Base-by-base conservation (phyloP, 345 rosid species). In the Raphanus raphanistrum region DNA sequence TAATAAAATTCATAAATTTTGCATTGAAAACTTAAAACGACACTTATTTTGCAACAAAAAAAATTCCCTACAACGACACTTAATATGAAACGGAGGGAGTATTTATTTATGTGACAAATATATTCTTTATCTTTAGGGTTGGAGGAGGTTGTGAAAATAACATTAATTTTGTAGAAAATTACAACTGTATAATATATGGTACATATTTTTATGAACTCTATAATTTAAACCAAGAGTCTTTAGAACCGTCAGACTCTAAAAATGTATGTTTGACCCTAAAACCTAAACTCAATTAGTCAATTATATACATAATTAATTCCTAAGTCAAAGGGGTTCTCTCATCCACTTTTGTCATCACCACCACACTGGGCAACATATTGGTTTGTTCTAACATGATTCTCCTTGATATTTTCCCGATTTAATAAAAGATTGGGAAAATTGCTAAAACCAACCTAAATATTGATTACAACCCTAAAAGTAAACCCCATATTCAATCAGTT, bases 291-390 rank as follows among this genome's bases (percentile, higher is more conserved):
- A 31, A 12, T 21, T 21, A 59, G 54, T 32, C 35, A 31, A 12
- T 21, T 21, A 31, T 63, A 9, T 9, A 2, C 13, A 50, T 73
- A 66, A 66, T 57, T 10, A 58, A 58, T 58, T 78, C 58, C 77
- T 1, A 60, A 16, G 73, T 72, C 45, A 60, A 61, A 72, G 3
- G 27, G 28, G 35, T 60, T 67, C 13, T 45, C 63, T 79, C 82
- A 61, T 67, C 82, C 17, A 61, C 13, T 54, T 66, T 66, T 73
- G 82, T 79, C 74, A 79, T 67, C 73, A 79, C 6, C 45, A n/a
- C 73, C 78, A 61, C 68, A 79, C 59, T 72, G 1, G 64, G 70
- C 58, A 72, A 67, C 58, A 16, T 50, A 72, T 66, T 73, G 62
- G 77, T 72, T 31, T 4, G 33, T 61, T 72, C 64, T 10, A 26